Conservation (phyloP, 1,284 basidiomycete genomes). For the Pseudozyma flocculosa region DNA sequence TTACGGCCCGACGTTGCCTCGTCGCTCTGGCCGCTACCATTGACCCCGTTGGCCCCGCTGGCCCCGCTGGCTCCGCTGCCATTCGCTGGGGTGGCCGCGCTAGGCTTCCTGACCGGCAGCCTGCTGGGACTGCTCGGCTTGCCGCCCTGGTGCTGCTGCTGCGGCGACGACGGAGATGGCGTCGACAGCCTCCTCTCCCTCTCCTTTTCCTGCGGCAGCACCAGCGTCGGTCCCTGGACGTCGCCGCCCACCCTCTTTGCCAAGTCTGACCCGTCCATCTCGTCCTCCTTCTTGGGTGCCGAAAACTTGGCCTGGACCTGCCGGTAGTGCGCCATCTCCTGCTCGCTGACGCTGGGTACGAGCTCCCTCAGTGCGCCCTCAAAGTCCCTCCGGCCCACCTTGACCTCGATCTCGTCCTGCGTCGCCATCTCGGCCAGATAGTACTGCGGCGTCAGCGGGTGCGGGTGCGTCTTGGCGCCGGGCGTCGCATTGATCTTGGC, state of each 20-base stretch:
- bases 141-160: too few relatives aligned
- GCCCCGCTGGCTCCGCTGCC: too few relatives aligned
- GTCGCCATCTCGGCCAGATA: conserved; percentile 83
- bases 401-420: conserved; percentile 72
- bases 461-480: conserved; percentile 62
- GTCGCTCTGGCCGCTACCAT: conserved; percentile 3
- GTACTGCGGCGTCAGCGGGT: conserved; percentile 84
- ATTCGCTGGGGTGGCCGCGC: not conserved
- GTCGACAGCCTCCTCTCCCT: too few relatives aligned
- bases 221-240: too few relatives aligned
- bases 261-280: too few relatives aligned
- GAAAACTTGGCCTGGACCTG: conserved; percentile 72
- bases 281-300: conserved; percentile 18
- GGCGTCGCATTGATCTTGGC: conserved; percentile 50
- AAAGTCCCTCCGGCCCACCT: conserved; percentile 76
- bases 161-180: too few relatives aligned
- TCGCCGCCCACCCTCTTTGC: too few relatives aligned
- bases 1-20: not conserved
- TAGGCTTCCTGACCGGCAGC: too few relatives aligned
- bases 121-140: too few relatives aligned
- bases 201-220: too few relatives aligned
- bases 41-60: too few relatives aligned
- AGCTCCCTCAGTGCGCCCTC: conserved; percentile 72
- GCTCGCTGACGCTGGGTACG: conserved; percentile 81
- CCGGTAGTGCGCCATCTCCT: conserved; percentile 86